Conservation (phyloP, 768 basidiomycete species). For the Leccinum pellstonianum region DNA sequence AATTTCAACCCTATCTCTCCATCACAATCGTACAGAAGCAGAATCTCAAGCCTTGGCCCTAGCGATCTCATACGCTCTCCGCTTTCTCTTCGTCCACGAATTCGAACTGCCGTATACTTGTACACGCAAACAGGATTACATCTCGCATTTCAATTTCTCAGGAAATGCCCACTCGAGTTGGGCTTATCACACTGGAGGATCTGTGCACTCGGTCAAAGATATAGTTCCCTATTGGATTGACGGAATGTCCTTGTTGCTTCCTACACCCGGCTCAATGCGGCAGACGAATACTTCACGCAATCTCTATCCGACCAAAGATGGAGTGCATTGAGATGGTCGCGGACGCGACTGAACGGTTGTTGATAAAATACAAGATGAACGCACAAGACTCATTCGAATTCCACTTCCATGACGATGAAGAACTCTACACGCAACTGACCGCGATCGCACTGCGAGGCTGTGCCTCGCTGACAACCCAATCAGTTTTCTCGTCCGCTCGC, state of each 20-base stretch:
- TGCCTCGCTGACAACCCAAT: too few relatives aligned
- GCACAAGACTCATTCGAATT: slow-evolving; percentile 62
- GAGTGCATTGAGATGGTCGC: slow-evolving; percentile 87
- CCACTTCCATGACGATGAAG: slow-evolving; percentile 70
- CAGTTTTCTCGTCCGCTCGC: too few relatives aligned
- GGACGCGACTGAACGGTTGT: slow-evolving; percentile 38
- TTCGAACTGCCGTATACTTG: slow-evolving; percentile 43
- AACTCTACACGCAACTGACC: slow-evolving; percentile 38
- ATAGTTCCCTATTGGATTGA: slow-evolving; percentile 53
- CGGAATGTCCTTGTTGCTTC: slow-evolving; percentile 58
- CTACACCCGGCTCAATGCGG: slow-evolving; percentile 65
- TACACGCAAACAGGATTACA: slow-evolving; percentile 89
- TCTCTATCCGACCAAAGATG: slow-evolving; percentile 59
- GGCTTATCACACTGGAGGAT: slow-evolving; percentile 81
- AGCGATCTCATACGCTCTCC: too few relatives aligned
- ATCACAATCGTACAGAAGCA: slow-evolving; percentile 62
- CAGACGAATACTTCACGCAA: slow-evolving; percentile 74
- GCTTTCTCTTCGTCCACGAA: slow-evolving; percentile 43
- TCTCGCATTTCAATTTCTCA: slow-evolving; percentile 73
- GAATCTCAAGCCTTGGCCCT: slow-evolving; percentile 35
- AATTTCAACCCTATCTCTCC: slow-evolving; percentile 69
- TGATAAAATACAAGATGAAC: slow-evolving; percentile 57
- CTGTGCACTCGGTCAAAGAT: slow-evolving; percentile 81
- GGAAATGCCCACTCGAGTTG: slow-evolving; percentile 57
- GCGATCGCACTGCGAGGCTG: too few relatives aligned